Percentiles rank a stretch among this genome's conserved stretches.
Conservation (phyloP, 441 rosid species). For the Adansonia rubrostipa region DNA sequence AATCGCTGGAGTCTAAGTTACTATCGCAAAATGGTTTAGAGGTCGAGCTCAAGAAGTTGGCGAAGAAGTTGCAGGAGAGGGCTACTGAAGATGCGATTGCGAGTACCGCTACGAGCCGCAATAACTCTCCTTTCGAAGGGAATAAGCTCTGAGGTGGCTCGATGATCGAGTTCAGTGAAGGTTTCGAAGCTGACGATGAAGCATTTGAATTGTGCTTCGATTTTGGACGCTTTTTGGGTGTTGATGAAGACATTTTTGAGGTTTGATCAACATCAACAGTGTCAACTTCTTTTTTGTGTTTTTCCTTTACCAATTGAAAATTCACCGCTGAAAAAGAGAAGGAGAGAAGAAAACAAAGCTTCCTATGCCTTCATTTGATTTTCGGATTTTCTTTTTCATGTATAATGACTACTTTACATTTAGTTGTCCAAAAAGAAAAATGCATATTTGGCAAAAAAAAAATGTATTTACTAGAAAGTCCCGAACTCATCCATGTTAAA, state of each 20-base stretch:
- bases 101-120: slow-evolving; percentile 53
- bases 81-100: slow-evolving; percentile 67
- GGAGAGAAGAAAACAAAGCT: background rate
- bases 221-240: slow-evolving; percentile 51
- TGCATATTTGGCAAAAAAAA: too few relatives aligned
- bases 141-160: slow-evolving; percentile 70
- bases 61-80: slow-evolving; percentile 57
- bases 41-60: slow-evolving; percentile 39
- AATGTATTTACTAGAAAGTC: too few relatives aligned
- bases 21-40: slow-evolving; percentile 66
- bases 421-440: background rate
- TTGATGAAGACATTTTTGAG: slow-evolving; percentile 48
- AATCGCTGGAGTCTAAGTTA: slow-evolving; percentile 41
- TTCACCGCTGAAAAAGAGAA: background rate
- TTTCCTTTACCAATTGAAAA: background rate
- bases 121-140: slow-evolving; percentile 69
- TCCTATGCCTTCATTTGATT: background rate
- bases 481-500: background rate
- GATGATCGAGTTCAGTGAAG: slow-evolving; percentile 34
- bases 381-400: background rate
- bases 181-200: slow-evolving; percentile 36
- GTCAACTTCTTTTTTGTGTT: background rate
- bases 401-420: too few relatives aligned
- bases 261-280: background rate
- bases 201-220: slow-evolving; percentile 35